Base-by-base conservation (phyloP, 2,329 filamentous ascomycete species). In the Colletotrichum cereale region DNA sequence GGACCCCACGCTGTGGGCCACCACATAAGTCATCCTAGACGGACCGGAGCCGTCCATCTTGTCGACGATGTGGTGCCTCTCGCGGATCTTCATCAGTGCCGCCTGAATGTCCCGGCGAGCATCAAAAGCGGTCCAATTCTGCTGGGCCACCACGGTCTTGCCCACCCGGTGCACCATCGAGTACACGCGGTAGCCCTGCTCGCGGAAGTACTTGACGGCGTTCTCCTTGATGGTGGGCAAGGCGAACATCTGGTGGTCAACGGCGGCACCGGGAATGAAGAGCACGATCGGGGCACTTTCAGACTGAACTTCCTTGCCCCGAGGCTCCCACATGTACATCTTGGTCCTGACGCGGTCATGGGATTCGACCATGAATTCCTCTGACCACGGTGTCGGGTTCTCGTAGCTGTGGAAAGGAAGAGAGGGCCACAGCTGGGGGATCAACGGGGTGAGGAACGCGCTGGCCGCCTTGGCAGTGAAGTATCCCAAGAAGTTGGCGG, bases 1-100 rank as follows among this genome's bases (percentile, higher is more conserved):
- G 42, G 87, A 87, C n/a, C 90, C 90, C 83, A 90, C 88, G 78
- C 89, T 92, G 79, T 92, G 90, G 1, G 86, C 84, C 31, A 92
- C 83, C 2, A 85, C 85, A 77, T 92, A 91, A 24, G 89, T 79
- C 56, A 82, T 84, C 10, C 77, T 72, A 11, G 77, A 72, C 29
- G 66, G 73, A 14, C 66, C 76, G 72, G 72, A 78, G 63, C 64
- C 60, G 1, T 75, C 72, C 14, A 4, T 6, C 42, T 40, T 57
- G 34, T 62, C 64, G 2, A 7, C 5, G 38, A 64, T 65, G 14
- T 77, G 74, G 71, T 81, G 81, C 1, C 78, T 65, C 38, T 79
- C 62, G 8, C 88, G 85, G 62, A 91, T 87, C 73, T 82, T 82
- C 68, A 87, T 81, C 7, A 91, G 78, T 36, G 85, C 86, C 3